Base-by-base conservation (phyloP, 805 yeast species). In the Sugiyamaella chiloensis region DNA sequence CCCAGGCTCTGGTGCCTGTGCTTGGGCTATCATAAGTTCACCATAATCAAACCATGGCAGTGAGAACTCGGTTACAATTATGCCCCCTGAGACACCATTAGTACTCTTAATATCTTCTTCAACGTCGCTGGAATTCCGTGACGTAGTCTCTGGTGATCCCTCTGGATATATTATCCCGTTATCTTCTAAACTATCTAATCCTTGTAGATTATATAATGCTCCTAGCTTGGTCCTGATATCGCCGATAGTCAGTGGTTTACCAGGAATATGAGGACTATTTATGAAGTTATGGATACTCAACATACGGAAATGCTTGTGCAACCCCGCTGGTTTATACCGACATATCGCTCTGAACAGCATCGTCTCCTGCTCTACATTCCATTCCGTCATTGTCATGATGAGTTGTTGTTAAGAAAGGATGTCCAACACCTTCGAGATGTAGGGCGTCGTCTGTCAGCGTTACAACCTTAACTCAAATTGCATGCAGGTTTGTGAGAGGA, bases 251-350 rank as follows among this genome's bases (percentile, higher is more conserved):
- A 78, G 66, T 5, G 53, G 50, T 17, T 45, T 24, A 19, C 60
- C 59, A 19, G 52, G 48, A 16, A 52, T 52, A 44, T 46, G 46
- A 17, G 59, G 40, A 45, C 52, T 50, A 47, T 59, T 53, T 48
- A 63, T 57, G 55, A 58, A 60, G 30, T 57, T 54, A 32, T 52
- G 47, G n/a, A 68, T 60, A 34, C 59, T 46, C 17, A 67, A 52
- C 69, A 69, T 65, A 39, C 63, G 55, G 52, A 66, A 63, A 45
- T 65, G 69, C 53, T 62, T 68, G 52, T 65, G 67, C 42, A 56
- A 26, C 1, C 95, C 95, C 0, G 81, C 82, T 0, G 93, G 93
- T 60, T 81, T 82, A 66, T 71, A 73, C 56, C 76, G 80, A 54
- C 87, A 79, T 1, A 83, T 71, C 42, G 85, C 76, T 46, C 77